Evolutionary conservation across 345 rosid species (phyloP), one percentile per base, ranked within the genome.

Genomic region (Hibiscus tridactylites): DNA sequence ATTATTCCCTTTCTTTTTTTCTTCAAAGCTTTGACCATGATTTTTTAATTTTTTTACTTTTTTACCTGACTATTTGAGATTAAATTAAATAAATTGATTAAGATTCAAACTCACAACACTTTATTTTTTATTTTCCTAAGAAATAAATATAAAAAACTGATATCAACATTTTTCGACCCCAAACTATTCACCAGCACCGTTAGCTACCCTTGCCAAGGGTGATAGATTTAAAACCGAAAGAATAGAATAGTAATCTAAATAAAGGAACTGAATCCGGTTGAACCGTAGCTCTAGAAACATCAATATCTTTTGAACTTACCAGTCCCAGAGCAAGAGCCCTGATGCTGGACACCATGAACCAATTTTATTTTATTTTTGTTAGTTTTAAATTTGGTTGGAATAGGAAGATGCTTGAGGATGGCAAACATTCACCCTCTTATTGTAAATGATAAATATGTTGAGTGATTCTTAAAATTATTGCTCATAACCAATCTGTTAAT

Each of bases 101-200:
- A 21, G 24, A 21, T 21, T 21, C 24, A 21, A 21, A 21, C 24
- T 21, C 24, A 21, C 24, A 21, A 0, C 24, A 21, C 24, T 21
- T 21, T 21, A 21, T 21, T 21, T 21, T 21, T 21, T n/a, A 21
- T 21, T 21, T 21, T 21, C 24, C 24, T 21, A 21, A 21, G 24
- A 21, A 21, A 21, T 21, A 21, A 21, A 21, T 21, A 21, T 0
- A 21, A 21, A 21, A 21, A 21, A 21, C 24, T 21, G 24, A 21
- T 21, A 21, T 21, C 24, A 21, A 21, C 24, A 21, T 54, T 87
- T 85, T 76, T 65, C 85, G 65, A 89, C 96, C 0, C 97, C 97
- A 11, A 89, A 79, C 82, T 86, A 86, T 77, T 90, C 99, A 1
- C 97, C 99, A 0, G 81, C 80, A 12, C 79, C 64, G 4, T 78